A percentile compares a stretch with the other conserved stretches of the same genome.
Conservation (phyloP, 176 grass and related monocot genomes). For the Panicum miliaceum region DNA sequence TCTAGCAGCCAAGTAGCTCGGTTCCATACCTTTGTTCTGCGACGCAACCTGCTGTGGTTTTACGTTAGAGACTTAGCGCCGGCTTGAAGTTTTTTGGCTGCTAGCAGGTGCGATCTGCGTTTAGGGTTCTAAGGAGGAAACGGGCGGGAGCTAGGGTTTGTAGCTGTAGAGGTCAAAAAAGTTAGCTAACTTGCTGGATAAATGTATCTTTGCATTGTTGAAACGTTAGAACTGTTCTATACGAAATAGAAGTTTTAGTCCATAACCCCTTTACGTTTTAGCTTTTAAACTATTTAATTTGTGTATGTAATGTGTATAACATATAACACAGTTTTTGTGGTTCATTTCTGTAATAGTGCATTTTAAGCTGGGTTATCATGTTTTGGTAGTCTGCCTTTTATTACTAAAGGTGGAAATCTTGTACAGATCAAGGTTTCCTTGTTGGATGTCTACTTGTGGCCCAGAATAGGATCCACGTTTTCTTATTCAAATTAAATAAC, state of each 20-base stretch:
- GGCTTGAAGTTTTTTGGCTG: neutral
- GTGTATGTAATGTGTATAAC: neutral
- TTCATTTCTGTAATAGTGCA: neutral
- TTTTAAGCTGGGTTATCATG: conserved; percentile 5
- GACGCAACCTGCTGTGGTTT: neutral
- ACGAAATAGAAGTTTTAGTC: neutral
- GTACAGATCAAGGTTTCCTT: neutral
- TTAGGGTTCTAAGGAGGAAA: conserved; percentile 4
- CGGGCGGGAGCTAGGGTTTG: neutral
- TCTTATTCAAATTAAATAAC: neutral
- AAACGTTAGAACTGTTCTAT: neutral
- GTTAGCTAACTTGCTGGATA: neutral
- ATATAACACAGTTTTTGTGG: neutral
- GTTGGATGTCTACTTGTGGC: neutral
- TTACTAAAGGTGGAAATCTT: neutral
- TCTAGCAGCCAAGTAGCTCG: neutral
- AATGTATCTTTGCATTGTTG: neutral
- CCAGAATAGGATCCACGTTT: neutral
- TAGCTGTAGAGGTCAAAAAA: neutral
- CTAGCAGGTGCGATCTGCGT: neutral
- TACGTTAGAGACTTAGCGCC: neutral
- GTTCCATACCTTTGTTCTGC: neutral
- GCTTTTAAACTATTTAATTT: neutral
- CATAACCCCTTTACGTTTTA: neutral
- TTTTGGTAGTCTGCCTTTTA: neutral